A percentile compares a stretch with the other conserved stretches of the same genome.
These are phyloP conservation scores for Paspalum vaginatum DNA, from an alignment of 176 grass and related monocot genomes.

Conservation along the genomic window DNA sequence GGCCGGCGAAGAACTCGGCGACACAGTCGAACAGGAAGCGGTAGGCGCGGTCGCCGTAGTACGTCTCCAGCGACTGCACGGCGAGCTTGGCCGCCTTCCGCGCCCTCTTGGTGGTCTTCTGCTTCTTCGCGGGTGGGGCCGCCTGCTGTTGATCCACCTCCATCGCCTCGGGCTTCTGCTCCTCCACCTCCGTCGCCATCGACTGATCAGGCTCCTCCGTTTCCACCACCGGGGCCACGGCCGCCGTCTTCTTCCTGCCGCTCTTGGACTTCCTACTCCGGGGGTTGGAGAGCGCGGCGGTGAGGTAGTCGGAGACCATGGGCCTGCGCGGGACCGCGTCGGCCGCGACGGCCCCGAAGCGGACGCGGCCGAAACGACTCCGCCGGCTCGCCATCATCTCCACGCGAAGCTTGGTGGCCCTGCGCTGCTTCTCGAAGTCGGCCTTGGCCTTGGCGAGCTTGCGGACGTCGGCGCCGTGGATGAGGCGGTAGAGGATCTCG, in stretches of 20 bases:
- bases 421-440: neutral
- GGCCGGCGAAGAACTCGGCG: constrained; percentile 50
- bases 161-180: neutral
- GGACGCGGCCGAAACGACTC: neutral
- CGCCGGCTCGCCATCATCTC: neutral
- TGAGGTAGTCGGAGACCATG: neutral
- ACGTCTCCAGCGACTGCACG: constrained; percentile 49
- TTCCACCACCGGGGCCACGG: neutral
- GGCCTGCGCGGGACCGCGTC: neutral
- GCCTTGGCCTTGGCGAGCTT: neutral
- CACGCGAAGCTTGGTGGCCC: neutral
- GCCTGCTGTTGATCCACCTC: constrained; percentile 1
- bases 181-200: neutral
- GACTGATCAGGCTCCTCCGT: neutral
- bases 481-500: constrained; percentile 22
- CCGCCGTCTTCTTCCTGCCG: neutral
- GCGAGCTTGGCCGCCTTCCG: constrained; percentile 43
- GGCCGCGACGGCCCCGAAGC: neutral
- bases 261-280: neutral
- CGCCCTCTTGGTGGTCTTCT: constrained; percentile 5
- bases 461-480: constrained; percentile 31
- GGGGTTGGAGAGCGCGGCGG: neutral
- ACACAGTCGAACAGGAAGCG: constrained; percentile 63
- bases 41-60: constrained; percentile 52
- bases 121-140: neutral